These are phyloP conservation scores for Solanum arcanum DNA, from an alignment of 257 asterid genomes.

Conservation along the genomic window DNA sequence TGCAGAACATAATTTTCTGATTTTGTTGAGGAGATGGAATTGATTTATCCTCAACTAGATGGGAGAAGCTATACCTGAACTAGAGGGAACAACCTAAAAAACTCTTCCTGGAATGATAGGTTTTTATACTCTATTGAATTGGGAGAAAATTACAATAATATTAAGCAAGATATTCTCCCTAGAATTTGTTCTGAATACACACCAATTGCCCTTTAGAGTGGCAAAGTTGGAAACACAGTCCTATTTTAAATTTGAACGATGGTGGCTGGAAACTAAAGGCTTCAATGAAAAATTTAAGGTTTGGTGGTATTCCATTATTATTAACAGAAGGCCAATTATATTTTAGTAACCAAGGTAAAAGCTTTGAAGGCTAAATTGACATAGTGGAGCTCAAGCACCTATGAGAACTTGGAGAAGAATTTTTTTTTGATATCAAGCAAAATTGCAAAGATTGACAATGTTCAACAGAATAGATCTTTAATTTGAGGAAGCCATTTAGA, in stretches of 20 bases:
- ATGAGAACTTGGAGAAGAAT: not conserved
- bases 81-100: not conserved
- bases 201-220: not conserved
- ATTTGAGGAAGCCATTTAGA: not conserved
- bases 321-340: not conserved
- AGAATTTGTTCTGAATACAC: not conserved
- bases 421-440: not conserved
- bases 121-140: not conserved
- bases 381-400: not conserved
- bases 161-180: not conserved
- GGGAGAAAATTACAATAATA: not conserved
- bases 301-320: not conserved
- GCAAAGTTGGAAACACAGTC: not conserved
- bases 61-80: not conserved
- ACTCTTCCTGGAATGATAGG: not conserved
- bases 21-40: not conserved
- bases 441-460: not conserved
- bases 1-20: not conserved
- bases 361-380: not conserved
- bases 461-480: not conserved
- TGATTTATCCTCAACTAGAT: not conserved
- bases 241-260: not conserved
- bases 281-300: not conserved
- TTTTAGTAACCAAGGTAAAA: not conserved
- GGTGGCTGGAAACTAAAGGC: not conserved